These are phyloP conservation scores for Rickenella mellea DNA, from an alignment of 768 basidiomycete genomes.

Conservation along the genomic window DNA sequence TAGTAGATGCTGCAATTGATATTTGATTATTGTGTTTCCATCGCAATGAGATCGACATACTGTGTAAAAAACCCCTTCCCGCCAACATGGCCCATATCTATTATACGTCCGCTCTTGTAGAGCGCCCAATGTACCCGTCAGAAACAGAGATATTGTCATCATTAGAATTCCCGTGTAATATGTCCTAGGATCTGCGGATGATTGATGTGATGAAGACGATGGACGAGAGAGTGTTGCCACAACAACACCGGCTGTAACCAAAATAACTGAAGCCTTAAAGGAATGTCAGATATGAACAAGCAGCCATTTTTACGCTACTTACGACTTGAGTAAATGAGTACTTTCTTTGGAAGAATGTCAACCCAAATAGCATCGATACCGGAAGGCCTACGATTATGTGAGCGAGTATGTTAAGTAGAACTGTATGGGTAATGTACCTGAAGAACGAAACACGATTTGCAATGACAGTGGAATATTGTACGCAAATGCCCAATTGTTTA, in stretches of 20 bases:
- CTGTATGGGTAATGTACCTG: conserved; percentile 35
- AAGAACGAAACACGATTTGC: conserved; percentile 80
- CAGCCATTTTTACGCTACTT: conserved; percentile 13
- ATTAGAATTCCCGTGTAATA: conserved; percentile 64
- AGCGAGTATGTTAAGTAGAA: conserved; percentile 7
- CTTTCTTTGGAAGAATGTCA: conserved; percentile 43
- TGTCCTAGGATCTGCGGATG: conserved; percentile 24
- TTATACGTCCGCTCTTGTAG: conserved; percentile 72
- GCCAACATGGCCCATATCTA: conserved; percentile 71
- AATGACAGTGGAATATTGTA: conserved; percentile 69
- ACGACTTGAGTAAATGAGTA: conserved; percentile 60
- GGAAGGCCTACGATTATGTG: conserved; percentile 42
- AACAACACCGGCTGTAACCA: conserved; percentile 64
- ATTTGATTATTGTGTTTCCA: not conserved
- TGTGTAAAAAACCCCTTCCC: conserved; percentile 77
- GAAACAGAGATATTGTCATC: conserved; percentile 54
- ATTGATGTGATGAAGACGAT: conserved; percentile 17
- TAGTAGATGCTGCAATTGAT: conserved; percentile 50
- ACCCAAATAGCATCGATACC: conserved; percentile 70
- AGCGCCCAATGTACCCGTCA: conserved; percentile 60
- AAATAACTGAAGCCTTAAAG: conserved; percentile 46
- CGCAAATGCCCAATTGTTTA: conserved; percentile 79
- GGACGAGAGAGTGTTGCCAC: conserved; percentile 64
- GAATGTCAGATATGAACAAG: not conserved
- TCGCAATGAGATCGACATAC: conserved; percentile 27